Evolutionary conservation across 2,329 filamentous ascomycete species (phyloP), one percentile per base, ranked within the genome.

Genomic region (Fusarium tricinctum): DNA sequence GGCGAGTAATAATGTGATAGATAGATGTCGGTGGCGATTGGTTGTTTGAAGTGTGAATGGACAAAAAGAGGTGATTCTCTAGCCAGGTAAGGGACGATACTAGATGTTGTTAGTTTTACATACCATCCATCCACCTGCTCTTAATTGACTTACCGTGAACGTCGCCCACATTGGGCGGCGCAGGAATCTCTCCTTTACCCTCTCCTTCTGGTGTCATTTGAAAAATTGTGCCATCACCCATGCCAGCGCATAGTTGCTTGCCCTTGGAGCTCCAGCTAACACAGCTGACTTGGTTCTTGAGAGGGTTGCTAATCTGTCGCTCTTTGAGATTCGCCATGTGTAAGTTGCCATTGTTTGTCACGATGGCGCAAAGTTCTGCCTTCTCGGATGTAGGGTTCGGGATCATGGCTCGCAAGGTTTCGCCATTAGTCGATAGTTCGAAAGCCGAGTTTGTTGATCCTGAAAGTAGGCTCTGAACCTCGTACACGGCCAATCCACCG

Each of bases 221-320:
- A 57, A 87, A 86, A 52, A 91, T 89, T 14, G 89, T 90, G 59
- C 96, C 96, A 79, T 97, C 89, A 8, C 85, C 89, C 71, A 96
- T 83, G 17, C 97, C 96, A 70, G 93, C 94, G 44, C 97, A 90
- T 43, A 99, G 83, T 77, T 98, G 95, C 78, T 97, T 99, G 46
- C 96, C 96, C 76, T 91, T 93, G 63, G 89, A 91, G 78, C 96
- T 99, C 96, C 97, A 99, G 57, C 92, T 91, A 8, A 93, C 86
- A 74, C 92, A 96, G 76, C 90, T 94, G 28, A 97, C 94, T 47
- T 91, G 90, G 28, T 86, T 83, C 74, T 90, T 92, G 67, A 97
- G 82, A 1, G 73, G 82, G 67, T 81, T 85, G 33, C 92, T 92
- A 68, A 88, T 88, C 20, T 84, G 84, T 48, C 86, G 85, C 38